These are phyloP conservation scores for Rugonectria rugulosa DNA, from an alignment of 2,329 filamentous ascomycete species.

Conservation along the genomic window DNA sequence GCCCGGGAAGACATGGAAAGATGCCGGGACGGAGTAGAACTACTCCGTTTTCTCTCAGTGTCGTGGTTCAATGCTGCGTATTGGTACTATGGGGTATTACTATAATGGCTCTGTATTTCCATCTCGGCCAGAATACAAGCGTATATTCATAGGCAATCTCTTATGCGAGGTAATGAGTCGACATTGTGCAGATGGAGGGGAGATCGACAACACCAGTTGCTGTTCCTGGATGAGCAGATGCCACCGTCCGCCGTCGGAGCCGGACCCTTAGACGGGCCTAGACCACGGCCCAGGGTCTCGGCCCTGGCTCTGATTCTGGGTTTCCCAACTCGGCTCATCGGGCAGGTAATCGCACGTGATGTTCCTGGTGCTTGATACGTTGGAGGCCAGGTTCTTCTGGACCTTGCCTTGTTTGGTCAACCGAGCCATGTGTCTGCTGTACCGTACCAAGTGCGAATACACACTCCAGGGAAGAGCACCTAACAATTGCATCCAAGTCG, in stretches of 20 bases:
- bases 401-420: not conserved
- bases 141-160: too few species aligned
- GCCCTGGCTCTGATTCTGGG: conserved; percentile 14
- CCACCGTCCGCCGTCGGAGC: conserved; percentile 24
- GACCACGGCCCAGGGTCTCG: conserved; percentile 22
- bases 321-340: conserved; percentile 15
- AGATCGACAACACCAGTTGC: too few species aligned
- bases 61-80: not conserved
- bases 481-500: too few species aligned
- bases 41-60: not conserved
- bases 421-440: not conserved
- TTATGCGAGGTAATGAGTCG: too few species aligned
- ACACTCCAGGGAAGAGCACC: too few species aligned
- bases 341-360: conserved; percentile 17
- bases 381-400: not conserved
- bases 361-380: conserved; percentile 13
- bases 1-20: not conserved
- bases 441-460: not conserved
- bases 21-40: not conserved
- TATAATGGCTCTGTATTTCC: too few species aligned
- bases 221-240: not conserved
- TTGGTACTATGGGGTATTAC: too few species aligned
- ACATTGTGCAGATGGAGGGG: too few species aligned
- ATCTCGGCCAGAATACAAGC: too few species aligned
- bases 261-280: conserved; percentile 16